phyloP scores from a whole-genome alignment of 306 rosid species.

The Leucaena leucocephala region DNA sequence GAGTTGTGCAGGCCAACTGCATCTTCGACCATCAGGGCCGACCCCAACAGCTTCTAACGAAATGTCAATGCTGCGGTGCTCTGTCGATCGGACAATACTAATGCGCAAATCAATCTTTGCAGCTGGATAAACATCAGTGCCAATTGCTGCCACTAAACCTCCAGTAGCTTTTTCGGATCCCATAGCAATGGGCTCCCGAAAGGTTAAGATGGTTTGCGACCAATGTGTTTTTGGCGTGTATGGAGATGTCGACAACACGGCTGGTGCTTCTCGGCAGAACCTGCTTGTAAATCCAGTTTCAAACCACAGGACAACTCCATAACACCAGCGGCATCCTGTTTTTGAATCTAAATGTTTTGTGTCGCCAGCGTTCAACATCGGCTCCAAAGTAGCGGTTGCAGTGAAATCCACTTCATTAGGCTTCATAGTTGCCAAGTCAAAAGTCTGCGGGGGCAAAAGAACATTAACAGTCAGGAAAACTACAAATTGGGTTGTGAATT shows the following conservation, averaged over 20 bases:
- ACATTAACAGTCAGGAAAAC: constrained; percentile 18
- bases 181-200: constrained; percentile 72
- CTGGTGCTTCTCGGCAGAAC: constrained; percentile 76
- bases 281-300: constrained; percentile 88
- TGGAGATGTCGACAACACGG: constrained; percentile 84
- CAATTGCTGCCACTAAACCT: constrained; percentile 50
- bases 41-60: constrained; percentile 75
- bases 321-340: constrained; percentile 57
- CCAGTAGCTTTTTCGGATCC: constrained; percentile 39
- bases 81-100: constrained; percentile 79
- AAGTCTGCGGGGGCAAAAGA: constrained; percentile 48
- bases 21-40: constrained; percentile 56
- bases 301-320: constrained; percentile 88
- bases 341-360: constrained; percentile 36
- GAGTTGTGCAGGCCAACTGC: constrained; percentile 70
- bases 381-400: constrained; percentile 69
- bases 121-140: constrained; percentile 68
- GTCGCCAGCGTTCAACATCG: constrained; percentile 36
- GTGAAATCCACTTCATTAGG: constrained; percentile 84
- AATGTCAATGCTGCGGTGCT: constrained; percentile 91
- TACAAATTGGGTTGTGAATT: neutral
- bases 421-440: constrained; percentile 90
- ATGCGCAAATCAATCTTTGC: constrained; percentile 64
- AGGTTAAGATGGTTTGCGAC: constrained; percentile 89
- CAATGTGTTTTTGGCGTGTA: constrained; percentile 73